phyloP scores from a whole-genome alignment of 352 stramenopile species.

The Phytophthora brassicae region DNA sequence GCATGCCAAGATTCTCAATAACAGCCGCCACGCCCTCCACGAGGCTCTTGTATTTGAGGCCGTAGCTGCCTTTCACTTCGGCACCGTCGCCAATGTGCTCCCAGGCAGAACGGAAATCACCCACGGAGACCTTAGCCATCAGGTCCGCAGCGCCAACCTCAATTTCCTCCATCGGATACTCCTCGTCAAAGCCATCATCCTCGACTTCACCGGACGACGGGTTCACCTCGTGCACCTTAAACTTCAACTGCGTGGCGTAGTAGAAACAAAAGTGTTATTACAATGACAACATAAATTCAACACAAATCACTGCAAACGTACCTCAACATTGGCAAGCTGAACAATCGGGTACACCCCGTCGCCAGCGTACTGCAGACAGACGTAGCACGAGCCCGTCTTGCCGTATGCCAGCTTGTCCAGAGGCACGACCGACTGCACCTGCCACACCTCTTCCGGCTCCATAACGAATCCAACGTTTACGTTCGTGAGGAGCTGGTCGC shows the following conservation, averaged over 20 bases:
- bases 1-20: slow-evolving; percentile 97
- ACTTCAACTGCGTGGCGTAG: slow-evolving; percentile 80
- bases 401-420: slow-evolving; percentile 91
- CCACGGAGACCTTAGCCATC: slow-evolving; percentile 96
- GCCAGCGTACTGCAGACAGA: slow-evolving; percentile 88
- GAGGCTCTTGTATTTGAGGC: slow-evolving; percentile 96
- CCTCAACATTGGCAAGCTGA: slow-evolving; percentile 91
- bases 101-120: slow-evolving; percentile 97
- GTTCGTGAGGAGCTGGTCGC: slow-evolving; percentile 96
- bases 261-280: slow-evolving; percentile 6
- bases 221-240: slow-evolving; percentile 95
- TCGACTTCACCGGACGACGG: slow-evolving; percentile 91
- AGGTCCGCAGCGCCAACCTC: slow-evolving; percentile 95
- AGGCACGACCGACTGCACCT: slow-evolving; percentile 89
- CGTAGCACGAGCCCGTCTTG: slow-evolving; percentile 93
- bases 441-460: slow-evolving; percentile 92
- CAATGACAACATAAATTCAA: background rate
- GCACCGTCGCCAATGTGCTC: slow-evolving; percentile 93
- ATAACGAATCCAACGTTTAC: slow-evolving; percentile 92
- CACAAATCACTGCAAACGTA: slow-evolving; percentile 26
- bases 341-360: slow-evolving; percentile 81
- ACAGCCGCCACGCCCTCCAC: slow-evolving; percentile 95
- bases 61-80: slow-evolving; percentile 97
- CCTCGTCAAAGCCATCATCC: slow-evolving; percentile 95
- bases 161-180: slow-evolving; percentile 98